Evolutionary conservation across 805 yeast genomes (phyloP).

Genomic region (Ogataea nitratoaversa): DNA sequence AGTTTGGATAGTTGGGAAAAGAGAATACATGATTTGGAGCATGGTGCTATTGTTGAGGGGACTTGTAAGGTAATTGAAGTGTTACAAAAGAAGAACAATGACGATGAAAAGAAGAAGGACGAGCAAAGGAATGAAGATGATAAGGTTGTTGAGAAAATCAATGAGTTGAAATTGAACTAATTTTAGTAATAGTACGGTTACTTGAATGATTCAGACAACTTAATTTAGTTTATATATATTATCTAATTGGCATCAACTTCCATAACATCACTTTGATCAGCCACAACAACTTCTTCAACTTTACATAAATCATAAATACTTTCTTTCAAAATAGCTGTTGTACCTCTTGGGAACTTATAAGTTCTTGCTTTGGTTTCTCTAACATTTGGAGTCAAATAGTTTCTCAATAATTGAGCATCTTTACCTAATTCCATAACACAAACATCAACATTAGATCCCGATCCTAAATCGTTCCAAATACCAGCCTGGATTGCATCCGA

Average conservation of each 20-base stretch:
- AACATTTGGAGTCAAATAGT: conserved; percentile 86
- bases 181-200: background rate
- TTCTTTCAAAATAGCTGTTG: conserved; percentile 81
- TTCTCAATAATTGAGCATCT: conserved; percentile 80
- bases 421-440: conserved; percentile 95
- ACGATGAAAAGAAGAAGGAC: background rate
- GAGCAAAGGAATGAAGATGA: background rate
- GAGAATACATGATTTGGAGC: conserved; percentile 82
- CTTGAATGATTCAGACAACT: no score
- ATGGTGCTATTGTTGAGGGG: conserved; percentile 90
- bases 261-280: conserved; percentile 37
- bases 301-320: conserved; percentile 64
- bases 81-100: conserved; percentile 18
- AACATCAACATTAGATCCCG: conserved; percentile 96
- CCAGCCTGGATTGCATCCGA: conserved; percentile 95
- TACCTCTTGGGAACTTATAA: conserved; percentile 86
- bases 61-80: conserved; percentile 56
- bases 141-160: background rate
- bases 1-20: conserved; percentile 73
- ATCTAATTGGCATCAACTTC: conserved; percentile 38
- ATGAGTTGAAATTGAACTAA: background rate
- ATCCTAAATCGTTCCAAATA: conserved; percentile 98
- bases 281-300: conserved; percentile 42
- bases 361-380: conserved; percentile 77
- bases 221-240: conserved; percentile 1